Conservation (phyloP, 2,329 filamentous ascomycete genomes). For the Ophiostoma piceae region DNA sequence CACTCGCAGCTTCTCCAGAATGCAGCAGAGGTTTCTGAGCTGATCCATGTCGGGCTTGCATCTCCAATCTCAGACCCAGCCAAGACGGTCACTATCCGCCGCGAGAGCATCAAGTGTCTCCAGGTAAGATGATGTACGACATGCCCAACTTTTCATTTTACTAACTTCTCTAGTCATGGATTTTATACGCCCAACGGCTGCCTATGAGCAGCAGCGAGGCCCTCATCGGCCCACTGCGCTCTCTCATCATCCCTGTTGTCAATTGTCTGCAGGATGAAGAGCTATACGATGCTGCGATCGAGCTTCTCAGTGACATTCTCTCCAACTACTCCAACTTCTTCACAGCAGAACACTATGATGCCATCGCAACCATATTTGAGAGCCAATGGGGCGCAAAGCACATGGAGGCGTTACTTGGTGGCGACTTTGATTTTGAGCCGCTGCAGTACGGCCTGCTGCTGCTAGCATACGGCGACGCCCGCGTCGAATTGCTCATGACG, state of each 20-base stretch:
- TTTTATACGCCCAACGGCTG: conserved; percentile 64
- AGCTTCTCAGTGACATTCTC: conserved; percentile 61
- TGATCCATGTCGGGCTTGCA: conserved; percentile 38
- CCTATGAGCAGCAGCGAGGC: conserved; percentile 50
- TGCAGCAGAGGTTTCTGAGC: conserved; percentile 44
- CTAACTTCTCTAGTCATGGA: conserved; percentile 54
- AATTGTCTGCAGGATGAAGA: conserved; percentile 54
- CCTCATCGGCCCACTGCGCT: conserved; percentile 54
- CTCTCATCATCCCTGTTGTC: conserved; percentile 56
- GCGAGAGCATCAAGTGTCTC: conserved; percentile 56
- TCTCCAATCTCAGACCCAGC: background rate
- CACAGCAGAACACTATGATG: conserved; percentile 51
- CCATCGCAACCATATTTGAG: conserved; percentile 55
- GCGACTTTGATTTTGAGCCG: conserved; percentile 59
- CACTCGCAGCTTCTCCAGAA: conserved; percentile 50
- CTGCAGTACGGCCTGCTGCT: conserved; percentile 63
- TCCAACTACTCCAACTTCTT: conserved; percentile 61
- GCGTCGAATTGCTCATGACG: conserved; percentile 54
- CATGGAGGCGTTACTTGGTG: conserved; percentile 51
- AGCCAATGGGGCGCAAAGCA: conserved; percentile 54
- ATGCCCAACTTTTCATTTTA: background rate
- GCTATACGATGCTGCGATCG: conserved; percentile 55
- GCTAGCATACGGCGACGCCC: conserved; percentile 64
- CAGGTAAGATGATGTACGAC: conserved; percentile 43
- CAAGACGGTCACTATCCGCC: conserved; percentile 37